Evolutionary conservation across 2,329 filamentous ascomycete species (phyloP).

Genomic region (Claviceps arundinis): DNA sequence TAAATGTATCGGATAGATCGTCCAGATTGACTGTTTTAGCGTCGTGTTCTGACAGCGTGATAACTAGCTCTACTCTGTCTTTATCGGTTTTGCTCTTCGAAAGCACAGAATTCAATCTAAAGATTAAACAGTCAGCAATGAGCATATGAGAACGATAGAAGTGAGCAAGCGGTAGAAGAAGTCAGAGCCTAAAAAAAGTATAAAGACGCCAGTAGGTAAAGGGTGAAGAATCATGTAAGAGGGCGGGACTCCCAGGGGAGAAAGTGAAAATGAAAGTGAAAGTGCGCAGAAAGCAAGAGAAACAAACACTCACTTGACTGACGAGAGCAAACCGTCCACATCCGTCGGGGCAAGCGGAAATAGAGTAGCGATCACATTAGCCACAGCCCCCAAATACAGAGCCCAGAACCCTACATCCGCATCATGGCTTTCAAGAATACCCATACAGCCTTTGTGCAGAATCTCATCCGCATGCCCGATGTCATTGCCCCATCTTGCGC

Average conservation of each 20-base stretch:
- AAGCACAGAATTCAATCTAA: constrained; percentile 3
- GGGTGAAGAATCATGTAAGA: too few species aligned
- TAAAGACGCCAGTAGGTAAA: too few species aligned
- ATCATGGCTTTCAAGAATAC: constrained; percentile 25
- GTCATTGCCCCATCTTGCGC: constrained; percentile 59
- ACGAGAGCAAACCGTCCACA: constrained; percentile 19
- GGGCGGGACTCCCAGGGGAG: not conserved
- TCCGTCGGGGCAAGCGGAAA: constrained; percentile 27
- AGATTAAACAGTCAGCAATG: not conserved
- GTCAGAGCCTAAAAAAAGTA: not conserved
- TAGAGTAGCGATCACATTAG: constrained; percentile 28
- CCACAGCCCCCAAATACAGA: constrained; percentile 37
- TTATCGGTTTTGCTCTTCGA: constrained; percentile 16
- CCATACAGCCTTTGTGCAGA: constrained; percentile 28
- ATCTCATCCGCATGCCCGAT: constrained; percentile 34
- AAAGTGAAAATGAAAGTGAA: not conserved
- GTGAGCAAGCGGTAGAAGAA: not conserved
- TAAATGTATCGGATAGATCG: constrained; percentile 20
- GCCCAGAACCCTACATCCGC: constrained; percentile 36
- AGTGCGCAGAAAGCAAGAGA: not conserved
- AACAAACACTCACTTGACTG: constrained; percentile 22
- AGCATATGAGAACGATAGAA: not conserved
- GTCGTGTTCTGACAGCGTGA: constrained; percentile 19
- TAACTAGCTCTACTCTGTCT: constrained; percentile 22
- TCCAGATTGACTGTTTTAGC: constrained; percentile 19